Base-by-base conservation (phyloP, 495 filamentous ascomycete genomes). In the Tuber umbilicatum region DNA sequence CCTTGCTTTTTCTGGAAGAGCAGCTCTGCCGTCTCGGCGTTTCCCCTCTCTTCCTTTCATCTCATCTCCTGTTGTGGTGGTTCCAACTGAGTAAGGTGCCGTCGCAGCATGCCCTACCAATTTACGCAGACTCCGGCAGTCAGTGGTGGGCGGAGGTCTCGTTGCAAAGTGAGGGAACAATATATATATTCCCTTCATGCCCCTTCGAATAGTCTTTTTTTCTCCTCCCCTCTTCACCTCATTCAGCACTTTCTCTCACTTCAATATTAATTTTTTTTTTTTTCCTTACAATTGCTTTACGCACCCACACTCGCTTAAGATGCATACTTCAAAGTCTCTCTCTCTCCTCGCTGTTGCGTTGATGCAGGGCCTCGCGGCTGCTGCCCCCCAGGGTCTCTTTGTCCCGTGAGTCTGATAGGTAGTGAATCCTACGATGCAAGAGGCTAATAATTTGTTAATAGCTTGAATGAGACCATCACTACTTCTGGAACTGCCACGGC, bases 331-430 rank as follows among this genome's bases (percentile, higher is more conserved):
- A 27, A 38, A 70, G 70, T 40, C 70, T 35, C 70, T 77, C 43
- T 76, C 76, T 12, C 64, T 55, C 27, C 60, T 77, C 45, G 76
- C 70, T 10, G 17, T 77, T n/a, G 70, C 73, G 12, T 67, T 77
- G 64, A 45, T 76, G 60, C 76, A 77, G 37, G 75, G 73, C 70
- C 75, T 77, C n/a, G 76, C 31, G 74, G 76, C 73, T 70, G 76
- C 76, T 73, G 73, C 76, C 7, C 76, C 76, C 31, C 27, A 17
- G 55, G 39, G 12, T 68, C n/a, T 14, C 10, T 38, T 6, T 31
- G 50, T 21, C 42, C 42, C 60, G 35, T 38, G 68, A 71, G 75
- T 60, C 41, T 69, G 19, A 7, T 60, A n/a, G 2, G 1, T 9
- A 39, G 7, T 47, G 68, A 6, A 41, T 67, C 6, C 21, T 47